phyloP scores from a whole-genome alignment of 306 rosid genomes.

The Lotus japonicus region DNA sequence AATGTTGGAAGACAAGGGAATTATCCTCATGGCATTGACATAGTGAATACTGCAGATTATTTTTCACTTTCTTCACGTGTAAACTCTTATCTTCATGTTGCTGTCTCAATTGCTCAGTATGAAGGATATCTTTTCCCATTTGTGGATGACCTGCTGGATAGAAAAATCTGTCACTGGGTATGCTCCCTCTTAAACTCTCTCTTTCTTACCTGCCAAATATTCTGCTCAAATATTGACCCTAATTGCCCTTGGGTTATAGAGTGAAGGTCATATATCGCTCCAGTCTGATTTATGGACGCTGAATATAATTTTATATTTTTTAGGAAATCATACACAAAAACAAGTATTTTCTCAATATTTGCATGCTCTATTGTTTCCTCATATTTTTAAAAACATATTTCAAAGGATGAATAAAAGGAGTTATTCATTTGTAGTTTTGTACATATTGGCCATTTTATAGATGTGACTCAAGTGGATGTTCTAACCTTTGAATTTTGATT shows the following conservation, averaged over 20 bases:
- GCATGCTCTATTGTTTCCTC: neutral
- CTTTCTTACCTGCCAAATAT: slow-evolving; percentile 1
- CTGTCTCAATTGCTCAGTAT: slow-evolving; percentile 68
- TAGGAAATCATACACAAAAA: neutral
- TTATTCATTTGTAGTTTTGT: neutral
- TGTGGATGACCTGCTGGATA: slow-evolving; percentile 67
- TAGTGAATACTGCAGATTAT: slow-evolving; percentile 85
- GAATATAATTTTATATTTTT: neutral
- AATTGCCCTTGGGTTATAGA: slow-evolving; percentile 4
- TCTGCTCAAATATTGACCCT: neutral
- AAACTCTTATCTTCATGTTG: slow-evolving; percentile 70
- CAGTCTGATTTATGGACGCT: neutral
- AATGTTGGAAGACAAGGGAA: slow-evolving; percentile 98
- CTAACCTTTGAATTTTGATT: neutral
- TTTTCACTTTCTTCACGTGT: slow-evolving; percentile 88
- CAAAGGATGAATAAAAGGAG: neutral
- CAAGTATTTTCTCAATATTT: neutral
- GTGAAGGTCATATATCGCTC: neutral
- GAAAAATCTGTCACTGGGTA: slow-evolving; percentile 97
- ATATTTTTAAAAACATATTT: neutral
- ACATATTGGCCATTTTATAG: neutral
- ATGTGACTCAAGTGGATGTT: neutral
- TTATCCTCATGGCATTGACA: slow-evolving; percentile 95
- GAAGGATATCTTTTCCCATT: slow-evolving; percentile 82
- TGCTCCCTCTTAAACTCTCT: slow-evolving; percentile 23